Evolutionary conservation across 1,284 basidiomycete genomes (phyloP), one percentile per base, ranked within the genome.

Genomic region (Ceratobasidium theobromae): DNA sequence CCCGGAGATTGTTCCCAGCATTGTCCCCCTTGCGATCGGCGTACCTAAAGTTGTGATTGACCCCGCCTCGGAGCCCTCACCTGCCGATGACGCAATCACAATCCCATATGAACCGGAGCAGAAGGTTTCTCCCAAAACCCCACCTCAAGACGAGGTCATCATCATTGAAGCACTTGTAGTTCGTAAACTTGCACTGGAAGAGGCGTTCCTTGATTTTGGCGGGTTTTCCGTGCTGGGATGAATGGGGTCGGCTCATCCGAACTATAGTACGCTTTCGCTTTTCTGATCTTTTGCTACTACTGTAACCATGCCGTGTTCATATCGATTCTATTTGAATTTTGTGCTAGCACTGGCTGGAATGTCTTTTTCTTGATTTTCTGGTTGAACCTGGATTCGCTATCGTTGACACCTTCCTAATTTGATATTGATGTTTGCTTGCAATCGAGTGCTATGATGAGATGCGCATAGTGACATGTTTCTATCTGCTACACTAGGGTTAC

Each of bases 141-240:
- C n/a, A 18, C 23, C 54, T n/a, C 9, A 58, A 43, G 52, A 68
- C 69, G 41, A 68, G 45, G 57, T 58, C 1, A 64, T 71, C 11
- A 90, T 91, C 52, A 87, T 91, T n/a, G 89, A 91, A 73, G 89
- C 83, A 1, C 79, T 91, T 30, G 86, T 91, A 1, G 85, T 90
- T 14, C 79, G 87, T 54, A 88, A 91, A 74, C 78, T 89, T 76
- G 85, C 85, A 9, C 72, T 87, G 2, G 86, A 87, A 65, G 89
- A 90, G 72, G 85, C 80, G 8, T 90, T 86, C 73, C 74, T 90
- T 66, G 87, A 90, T 73, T 89, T 91, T 72, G 84, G 81, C 8
- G 84, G 84, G 4, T 87, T 90, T 70, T 64, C 58, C 35, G 58
- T 64, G 48, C 38, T 64, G 35, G 58, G 48, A 23, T 64, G 48